These are phyloP conservation scores for Amanita thiersii DNA, from an alignment of 768 basidiomycete genomes.

Conservation along the genomic window DNA sequence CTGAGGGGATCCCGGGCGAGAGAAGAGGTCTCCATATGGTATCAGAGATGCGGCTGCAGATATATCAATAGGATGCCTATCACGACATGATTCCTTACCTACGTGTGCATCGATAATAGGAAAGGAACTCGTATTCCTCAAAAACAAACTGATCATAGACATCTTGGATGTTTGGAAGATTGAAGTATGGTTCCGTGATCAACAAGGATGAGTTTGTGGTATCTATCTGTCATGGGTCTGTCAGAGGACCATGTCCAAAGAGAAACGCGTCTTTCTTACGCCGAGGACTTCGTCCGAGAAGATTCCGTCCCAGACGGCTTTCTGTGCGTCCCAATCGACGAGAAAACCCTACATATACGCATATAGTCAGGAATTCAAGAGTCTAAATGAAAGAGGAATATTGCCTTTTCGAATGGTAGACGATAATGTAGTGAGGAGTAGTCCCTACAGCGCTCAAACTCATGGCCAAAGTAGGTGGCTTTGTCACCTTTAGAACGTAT, in stretches of 20 bases:
- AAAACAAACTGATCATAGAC: slow-evolving; percentile 94
- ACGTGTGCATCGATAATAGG: slow-evolving; percentile 80
- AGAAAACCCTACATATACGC: slow-evolving; percentile 65
- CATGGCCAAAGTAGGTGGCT: slow-evolving; percentile 78
- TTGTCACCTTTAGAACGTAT: slow-evolving; percentile 82
- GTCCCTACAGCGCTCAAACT: slow-evolving; percentile 70
- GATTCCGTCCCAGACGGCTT: slow-evolving; percentile 88
- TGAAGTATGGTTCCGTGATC: slow-evolving; percentile 92
- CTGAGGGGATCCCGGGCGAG: slow-evolving; percentile 32
- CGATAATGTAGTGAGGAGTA: slow-evolving; percentile 77
- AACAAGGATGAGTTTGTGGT: slow-evolving; percentile 67
- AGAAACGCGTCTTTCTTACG: slow-evolving; percentile 28
- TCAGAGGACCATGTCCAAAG: not conserved
- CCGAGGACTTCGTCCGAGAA: slow-evolving; percentile 68
- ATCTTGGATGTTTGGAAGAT: slow-evolving; percentile 86
- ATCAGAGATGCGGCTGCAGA: slow-evolving; percentile 70
- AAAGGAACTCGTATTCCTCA: slow-evolving; percentile 91
- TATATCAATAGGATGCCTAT: slow-evolving; percentile 3
- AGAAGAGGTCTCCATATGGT: slow-evolving; percentile 68
- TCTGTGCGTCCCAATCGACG: slow-evolving; percentile 93
- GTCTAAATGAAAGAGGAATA: not conserved
- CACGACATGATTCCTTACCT: slow-evolving; percentile 22
- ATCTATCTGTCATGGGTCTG: slow-evolving; percentile 44
- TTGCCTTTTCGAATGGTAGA: slow-evolving; percentile 80
- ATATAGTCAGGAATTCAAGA: slow-evolving; percentile 15